Base-by-base conservation (phyloP, 225 moss, liverwort and hornwort species). In the Asterella californica region DNA sequence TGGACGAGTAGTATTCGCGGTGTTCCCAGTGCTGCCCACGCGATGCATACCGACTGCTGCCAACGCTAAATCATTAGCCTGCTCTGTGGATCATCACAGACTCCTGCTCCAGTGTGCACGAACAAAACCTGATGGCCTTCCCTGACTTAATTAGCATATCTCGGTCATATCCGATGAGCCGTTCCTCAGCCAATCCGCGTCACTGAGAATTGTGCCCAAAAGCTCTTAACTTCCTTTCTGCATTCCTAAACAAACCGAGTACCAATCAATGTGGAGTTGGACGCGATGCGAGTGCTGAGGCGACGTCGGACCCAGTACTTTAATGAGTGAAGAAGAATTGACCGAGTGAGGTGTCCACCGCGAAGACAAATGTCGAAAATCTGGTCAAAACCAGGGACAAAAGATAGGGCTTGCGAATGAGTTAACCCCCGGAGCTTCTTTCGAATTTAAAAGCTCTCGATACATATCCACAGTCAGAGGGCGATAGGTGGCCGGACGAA, bases 11-110 rank as follows among this genome's bases (percentile, higher is more conserved):
- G 92, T 83, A 89, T 93, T 95, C 81, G 91, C 93, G 88, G 90
- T 87, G 66, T 95, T 95, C 86, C 92, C 95, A 87, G 95, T 93
- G 91, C 93, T 95, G 86, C 95, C 91, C 87, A 95, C 95, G 85
- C 91, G 95, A 93, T 93, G 95, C 95, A 95, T 95, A 85, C 90
- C 90, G 88, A 91, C 91, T 79, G 72, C 65, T 80, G 80, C 80
- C 79, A 83, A 37, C 79, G 33, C 81, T 79, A 86, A 81, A 81
- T 83, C 82, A 88, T 88, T 75, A 79, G 78, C 83, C 72, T 81
- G 65, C 75, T 82, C 81, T 32, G 71, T 80, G 59, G 79, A 78
- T 74, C 83, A 64, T 78, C 75, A 79, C 78, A 70, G 79, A 52
- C 79, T 64, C 83, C 75, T 80, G 80, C 48, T 80, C 72, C 77